phyloP scores from a whole-genome alignment of 768 basidiomycete genomes.

The Mrakia hoshinonis region DNA sequence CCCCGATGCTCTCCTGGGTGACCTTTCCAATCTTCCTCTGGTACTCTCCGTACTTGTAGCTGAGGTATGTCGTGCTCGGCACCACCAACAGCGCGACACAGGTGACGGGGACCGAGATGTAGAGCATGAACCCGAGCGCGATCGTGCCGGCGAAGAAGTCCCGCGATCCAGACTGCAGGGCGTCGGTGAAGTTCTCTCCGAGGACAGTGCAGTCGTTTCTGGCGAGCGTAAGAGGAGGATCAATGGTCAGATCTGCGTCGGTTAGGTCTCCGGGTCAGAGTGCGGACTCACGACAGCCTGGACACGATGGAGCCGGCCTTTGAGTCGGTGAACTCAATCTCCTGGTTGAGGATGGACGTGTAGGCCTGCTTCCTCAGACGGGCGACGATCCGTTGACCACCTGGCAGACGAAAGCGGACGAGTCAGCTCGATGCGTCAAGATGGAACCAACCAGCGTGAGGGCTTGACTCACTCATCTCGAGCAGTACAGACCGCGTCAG shows the following conservation, averaged over 20 bases:
- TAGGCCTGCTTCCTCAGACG: conserved; percentile 27
- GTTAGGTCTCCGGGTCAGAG: background rate
- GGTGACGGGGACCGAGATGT: conserved; percentile 24
- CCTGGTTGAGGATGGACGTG: conserved; percentile 21
- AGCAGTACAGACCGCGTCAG: conserved; percentile 21
- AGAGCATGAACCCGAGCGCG: conserved; percentile 23
- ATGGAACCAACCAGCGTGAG: background rate
- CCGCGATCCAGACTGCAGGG: conserved; percentile 4
- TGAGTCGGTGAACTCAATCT: conserved; percentile 28
- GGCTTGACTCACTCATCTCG: conserved; percentile 9
- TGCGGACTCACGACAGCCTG: conserved; percentile 15
- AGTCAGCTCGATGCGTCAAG: background rate
- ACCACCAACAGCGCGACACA: conserved; percentile 8
- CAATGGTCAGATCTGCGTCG: background rate
- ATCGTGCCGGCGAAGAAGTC: conserved; percentile 6
- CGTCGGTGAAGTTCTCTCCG: conserved; percentile 20
- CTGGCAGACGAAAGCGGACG: background rate
- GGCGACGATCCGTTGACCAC: conserved; percentile 27
- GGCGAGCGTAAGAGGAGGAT: background rate
- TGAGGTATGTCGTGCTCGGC: conserved; percentile 6
- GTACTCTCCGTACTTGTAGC: background rate
- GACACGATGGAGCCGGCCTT: conserved; percentile 28
- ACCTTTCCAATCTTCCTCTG: background rate
- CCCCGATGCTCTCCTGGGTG: conserved; percentile 2
- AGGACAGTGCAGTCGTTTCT: conserved; percentile 27